A percentile compares a stretch with the other conserved stretches of the same genome.
Conservation (phyloP, 2,329 filamentous ascomycete genomes). For the Fusarium equiseti region DNA sequence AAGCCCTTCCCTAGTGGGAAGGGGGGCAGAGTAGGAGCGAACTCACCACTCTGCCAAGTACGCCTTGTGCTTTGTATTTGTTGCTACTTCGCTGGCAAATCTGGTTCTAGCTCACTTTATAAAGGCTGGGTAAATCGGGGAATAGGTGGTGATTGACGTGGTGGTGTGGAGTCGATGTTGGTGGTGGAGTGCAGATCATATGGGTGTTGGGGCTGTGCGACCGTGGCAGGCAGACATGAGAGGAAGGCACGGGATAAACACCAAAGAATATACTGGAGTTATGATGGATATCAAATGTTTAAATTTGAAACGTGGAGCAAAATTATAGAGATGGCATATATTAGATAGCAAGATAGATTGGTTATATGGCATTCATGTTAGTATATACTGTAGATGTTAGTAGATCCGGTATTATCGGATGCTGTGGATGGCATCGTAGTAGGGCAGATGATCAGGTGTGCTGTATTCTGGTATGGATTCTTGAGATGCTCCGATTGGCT, state of each 20-base stretch:
- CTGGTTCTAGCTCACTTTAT: neutral
- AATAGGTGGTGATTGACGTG: neutral
- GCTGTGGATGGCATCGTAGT: too few species aligned
- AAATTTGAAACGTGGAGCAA: neutral
- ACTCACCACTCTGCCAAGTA: slow-evolving; percentile 5
- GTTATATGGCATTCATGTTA: neutral
- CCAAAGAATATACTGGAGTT: neutral
- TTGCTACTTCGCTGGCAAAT: slow-evolving; percentile 13
- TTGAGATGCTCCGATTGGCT: too few species aligned
- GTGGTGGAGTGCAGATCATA: neutral
- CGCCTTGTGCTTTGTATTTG: neutral
- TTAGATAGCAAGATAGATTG: neutral
- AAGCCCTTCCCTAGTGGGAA: neutral
- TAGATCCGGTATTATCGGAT: neutral
- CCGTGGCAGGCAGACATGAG: neutral
- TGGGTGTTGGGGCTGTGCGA: neutral
- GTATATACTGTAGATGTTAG: neutral
- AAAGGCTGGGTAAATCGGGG: too few species aligned
- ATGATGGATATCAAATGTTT: neutral
- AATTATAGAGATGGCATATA: neutral
- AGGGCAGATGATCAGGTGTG: too few species aligned
- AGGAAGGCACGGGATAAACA: neutral
- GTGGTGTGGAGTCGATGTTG: neutral
- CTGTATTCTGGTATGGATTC: too few species aligned
- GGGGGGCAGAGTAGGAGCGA: neutral